Evolutionary conservation across 169 alveolate genomes (phyloP).

Genomic region (Plasmodium falciparum): DNA sequence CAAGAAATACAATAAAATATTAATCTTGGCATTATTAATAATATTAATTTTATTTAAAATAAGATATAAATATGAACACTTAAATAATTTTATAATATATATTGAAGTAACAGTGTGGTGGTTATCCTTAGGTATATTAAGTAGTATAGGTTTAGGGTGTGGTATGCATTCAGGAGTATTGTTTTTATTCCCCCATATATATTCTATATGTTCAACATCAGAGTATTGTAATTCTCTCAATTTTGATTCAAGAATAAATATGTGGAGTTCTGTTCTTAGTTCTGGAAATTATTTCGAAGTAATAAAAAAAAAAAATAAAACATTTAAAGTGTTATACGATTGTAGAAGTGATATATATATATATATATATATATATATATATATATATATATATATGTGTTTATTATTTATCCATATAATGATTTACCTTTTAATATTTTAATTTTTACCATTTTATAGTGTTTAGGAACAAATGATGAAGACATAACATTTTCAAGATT

Average conservation of each 20-base stretch:
- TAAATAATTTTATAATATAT: constrained; percentile 73
- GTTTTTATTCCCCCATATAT: constrained; percentile 87
- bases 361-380: too few species aligned
- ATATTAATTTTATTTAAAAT: constrained; percentile 62
- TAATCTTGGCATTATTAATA: constrained; percentile 20
- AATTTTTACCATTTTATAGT: constrained; percentile 19
- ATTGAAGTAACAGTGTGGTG: constrained; percentile 82
- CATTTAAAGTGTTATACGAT: neutral
- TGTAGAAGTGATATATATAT: neutral
- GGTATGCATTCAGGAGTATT: constrained; percentile 89
- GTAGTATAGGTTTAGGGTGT: constrained; percentile 87
- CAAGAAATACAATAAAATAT: constrained; percentile 66
- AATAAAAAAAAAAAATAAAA: constrained; percentile 15
- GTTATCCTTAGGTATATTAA: constrained; percentile 84
- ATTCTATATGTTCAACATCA: constrained; percentile 84
- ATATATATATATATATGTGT: too few species aligned
- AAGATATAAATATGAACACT: constrained; percentile 53
- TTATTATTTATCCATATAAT: neutral
- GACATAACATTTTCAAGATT: constrained; percentile 65
- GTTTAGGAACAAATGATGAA: constrained; percentile 39
- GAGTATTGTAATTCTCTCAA: constrained; percentile 80
- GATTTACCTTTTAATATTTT: neutral
- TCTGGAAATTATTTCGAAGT: constrained; percentile 79
- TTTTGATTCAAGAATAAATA: constrained; percentile 83
- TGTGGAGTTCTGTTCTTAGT: constrained; percentile 79